Base-by-base conservation (phyloP, 73 alveolate genomes). In the Paramecium caudatum region DNA sequence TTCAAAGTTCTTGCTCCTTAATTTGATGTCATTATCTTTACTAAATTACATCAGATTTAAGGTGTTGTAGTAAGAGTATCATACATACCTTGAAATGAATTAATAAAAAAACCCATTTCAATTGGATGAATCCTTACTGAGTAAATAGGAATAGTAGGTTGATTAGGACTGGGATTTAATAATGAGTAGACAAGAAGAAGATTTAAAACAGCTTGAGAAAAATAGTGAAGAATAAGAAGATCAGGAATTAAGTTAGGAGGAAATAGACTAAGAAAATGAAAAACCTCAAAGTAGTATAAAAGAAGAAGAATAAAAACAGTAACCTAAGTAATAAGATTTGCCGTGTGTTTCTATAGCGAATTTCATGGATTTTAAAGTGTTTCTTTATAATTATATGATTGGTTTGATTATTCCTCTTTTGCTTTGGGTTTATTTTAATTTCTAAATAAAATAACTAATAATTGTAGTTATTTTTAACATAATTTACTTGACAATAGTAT, bases 381-480 rank as follows among this genome's bases (percentile, higher is more conserved):
- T 6, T 33, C 34, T 10, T 68, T 68, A 34, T 37, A 68, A 68
- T 68, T 68, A 68, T 68, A 68, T 68, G 47, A 34, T 68, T 68
- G 84, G 48, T 13, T 32, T 68, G 25, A 34, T 37, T 68, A 43
- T 68, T 33, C 84, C 82, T 2, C 16, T 30, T 30, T 63, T 63
- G 21, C 17, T 32, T 15, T 68, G 50, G 50, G 50, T 43, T 32
- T 32, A 32, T 15, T 63, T 68, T 37, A 12, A 68, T 16, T 68
- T 68, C 13, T 49, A 47, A 4, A 32, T 12, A 0, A 68, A 68
- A n/a, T 16, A 68, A 16, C 37, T 68, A 32, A 5, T 34, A 32
- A 13, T 43, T 8, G 50, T 68, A 9, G 34, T 68, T 33, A 37
- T 68, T 36, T 30, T 4, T 16, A 48, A 48, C 19, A 13, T 48